Evolutionary conservation across 345 rosid genomes (phyloP), one percentile per base, ranked within the genome.

Genomic region (Carallia pectinifolia): DNA sequence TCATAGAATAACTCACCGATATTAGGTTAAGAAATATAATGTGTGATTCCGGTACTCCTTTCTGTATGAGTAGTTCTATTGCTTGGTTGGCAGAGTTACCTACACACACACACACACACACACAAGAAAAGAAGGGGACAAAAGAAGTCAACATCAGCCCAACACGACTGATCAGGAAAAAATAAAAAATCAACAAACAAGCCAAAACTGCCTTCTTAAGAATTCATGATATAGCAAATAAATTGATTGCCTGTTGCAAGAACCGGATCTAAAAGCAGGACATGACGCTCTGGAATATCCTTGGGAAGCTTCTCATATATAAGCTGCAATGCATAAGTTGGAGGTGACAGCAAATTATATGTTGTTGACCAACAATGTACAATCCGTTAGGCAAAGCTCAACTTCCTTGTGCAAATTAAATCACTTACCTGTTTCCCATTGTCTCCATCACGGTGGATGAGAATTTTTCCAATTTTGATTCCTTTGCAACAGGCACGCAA

Each of bases 51-150:
- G 99, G 99, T 12, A 95, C 99, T 78, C 98, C 96, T 84, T 95
- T 90, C 75, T 76, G 87, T 70, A 92, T 79, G 56, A 95, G 96
- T 58, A 95, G 87, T 69, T 88, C 89, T 30, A 90, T 92, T 18
- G 99, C 99, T 53, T 95, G 96, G 76, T 87, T 92, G 3, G 99
- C 98, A 58, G 93, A 95, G 84, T 95, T 95, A 67, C 99, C 99
- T 96, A 66, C 54, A 75, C 66, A 59, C 19, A 10, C 23, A 4
- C 61, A 62, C 33, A 3, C 15, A 5, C 3, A 5, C 29, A 30
- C 2, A 16, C 9, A 33, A 29, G 12, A 38, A 16, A 33, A n/a
- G 6, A 12, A 59, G 8, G 50, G 13, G 56, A 15, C 3, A 52
- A 44, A 1, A 5, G 2, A 6, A 5, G 13, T 9, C 17, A 36